Base-by-base conservation (phyloP, 2,329 filamentous ascomycete genomes). In the Colletotrichum lentis region DNA sequence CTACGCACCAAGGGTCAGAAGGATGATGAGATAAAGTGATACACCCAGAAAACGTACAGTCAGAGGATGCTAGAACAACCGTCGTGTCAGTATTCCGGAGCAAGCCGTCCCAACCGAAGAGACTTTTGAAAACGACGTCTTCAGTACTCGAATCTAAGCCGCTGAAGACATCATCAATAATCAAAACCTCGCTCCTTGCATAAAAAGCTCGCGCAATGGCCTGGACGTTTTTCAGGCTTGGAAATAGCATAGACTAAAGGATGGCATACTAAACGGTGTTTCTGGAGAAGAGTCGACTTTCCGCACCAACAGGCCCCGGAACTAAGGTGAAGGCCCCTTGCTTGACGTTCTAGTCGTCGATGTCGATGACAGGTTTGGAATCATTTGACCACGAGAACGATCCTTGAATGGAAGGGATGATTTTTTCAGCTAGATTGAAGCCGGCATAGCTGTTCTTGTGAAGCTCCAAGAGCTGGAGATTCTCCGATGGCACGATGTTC, bases 211-310 rank as follows among this genome's bases (percentile, higher is more conserved):
- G 67, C 0, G 77, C 75, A 0, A 79, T 69, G 11, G 73, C 70
- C 70, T 74, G 7, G 3, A 6, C 20, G 14, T 7, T 4, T 41
- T 11, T 62, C 31, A 69, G 41, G 8, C 14, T 20, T 27, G 49
- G 27, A 5, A n/a, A 5, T 3, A 14, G 2, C 18, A 6, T 2
- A 3, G 1, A 1, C 1, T 2, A 2, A 12, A 6, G 24, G 16
- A 12, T 2, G 14, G 24, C 67, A 18, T 43, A 69, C 67, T 14
- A 80, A 68, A 18, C 78, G 71, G 35, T 78, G 76, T 7, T 74
- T 77, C 65, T 81, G 78, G 39, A 79, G 69, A 1, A 79, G 64
- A 2, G 76, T 77, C 0, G 75, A 76, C 63, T 80, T 81, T 11
- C 79, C 79, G 27, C 73, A 77, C 0, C 79, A 0, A 80, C 76